These are phyloP conservation scores for Saccharum officinarum DNA, from an alignment of 176 grass and related monocot genomes.

Conservation along the genomic window DNA sequence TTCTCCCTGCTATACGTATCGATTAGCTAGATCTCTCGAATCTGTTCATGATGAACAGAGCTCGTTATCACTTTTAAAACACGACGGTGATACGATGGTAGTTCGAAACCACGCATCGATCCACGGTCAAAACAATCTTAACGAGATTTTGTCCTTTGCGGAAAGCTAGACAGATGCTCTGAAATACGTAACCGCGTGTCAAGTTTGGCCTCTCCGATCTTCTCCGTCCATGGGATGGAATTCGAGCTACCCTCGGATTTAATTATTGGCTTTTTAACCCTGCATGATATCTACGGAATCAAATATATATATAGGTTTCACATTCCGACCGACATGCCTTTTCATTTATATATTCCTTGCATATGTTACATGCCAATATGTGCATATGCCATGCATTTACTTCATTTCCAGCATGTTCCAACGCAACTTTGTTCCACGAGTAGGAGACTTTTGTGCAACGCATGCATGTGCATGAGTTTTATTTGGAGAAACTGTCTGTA, in stretches of 20 bases:
- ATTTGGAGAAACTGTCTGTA: too few relatives aligned
- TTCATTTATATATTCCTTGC: too few relatives aligned
- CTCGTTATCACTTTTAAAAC: background rate
- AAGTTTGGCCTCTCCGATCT: background rate
- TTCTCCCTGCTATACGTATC: too few relatives aligned
- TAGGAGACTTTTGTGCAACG: background rate
- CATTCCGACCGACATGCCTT: background rate
- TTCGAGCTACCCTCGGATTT: too few relatives aligned
- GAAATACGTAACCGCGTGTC: background rate
- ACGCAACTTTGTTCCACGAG: background rate
- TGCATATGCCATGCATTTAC: too few relatives aligned
- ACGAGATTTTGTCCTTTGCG: slow-evolving; percentile 20
- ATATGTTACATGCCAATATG: too few relatives aligned
- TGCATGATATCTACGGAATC: too few relatives aligned
- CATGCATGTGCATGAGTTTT: background rate
- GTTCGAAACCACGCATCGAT: background rate
- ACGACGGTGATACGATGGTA: background rate
- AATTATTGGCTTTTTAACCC: too few relatives aligned
- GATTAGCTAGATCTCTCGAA: too few relatives aligned
- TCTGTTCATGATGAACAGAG: too few relatives aligned
- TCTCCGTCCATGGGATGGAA: background rate
- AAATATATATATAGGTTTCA: background rate
- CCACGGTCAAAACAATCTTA: slow-evolving; percentile 27
- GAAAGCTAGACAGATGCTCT: background rate
- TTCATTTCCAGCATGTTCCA: too few relatives aligned